Evolutionary conservation across 257 asterid genomes (phyloP).

Genomic region (Coffea canephora): DNA sequence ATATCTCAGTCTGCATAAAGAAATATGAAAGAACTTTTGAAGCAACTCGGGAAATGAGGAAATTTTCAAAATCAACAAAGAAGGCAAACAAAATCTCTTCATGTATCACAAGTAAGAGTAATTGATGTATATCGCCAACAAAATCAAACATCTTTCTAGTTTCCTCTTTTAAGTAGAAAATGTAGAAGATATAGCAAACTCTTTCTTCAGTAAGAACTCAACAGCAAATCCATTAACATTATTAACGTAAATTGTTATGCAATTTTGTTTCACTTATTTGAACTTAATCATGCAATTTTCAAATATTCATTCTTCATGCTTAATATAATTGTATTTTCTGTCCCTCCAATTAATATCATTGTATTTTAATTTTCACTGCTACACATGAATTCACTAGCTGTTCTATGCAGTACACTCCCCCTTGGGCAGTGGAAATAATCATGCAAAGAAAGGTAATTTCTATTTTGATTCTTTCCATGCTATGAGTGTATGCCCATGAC

Average conservation of each 20-base stretch:
- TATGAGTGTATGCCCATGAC: background rate
- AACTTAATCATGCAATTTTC: too few relatives aligned
- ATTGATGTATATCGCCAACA: background rate
- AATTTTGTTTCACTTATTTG: too few relatives aligned
- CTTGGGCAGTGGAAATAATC: too few relatives aligned
- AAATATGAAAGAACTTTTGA: conserved; percentile 10
- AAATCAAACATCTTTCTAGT: background rate
- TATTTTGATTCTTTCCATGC: background rate
- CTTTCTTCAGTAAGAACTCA: background rate
- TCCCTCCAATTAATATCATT: background rate
- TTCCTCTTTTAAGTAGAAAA: background rate
- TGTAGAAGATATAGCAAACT: background rate
- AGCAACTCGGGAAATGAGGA: background rate
- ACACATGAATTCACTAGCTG: background rate
- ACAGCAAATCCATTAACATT: background rate
- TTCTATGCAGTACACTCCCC: background rate
- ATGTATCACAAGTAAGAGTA: too few relatives aligned
- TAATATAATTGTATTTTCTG: too few relatives aligned
- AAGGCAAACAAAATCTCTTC: background rate
- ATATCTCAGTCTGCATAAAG: conserved; percentile 61
- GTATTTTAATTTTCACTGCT: background rate
- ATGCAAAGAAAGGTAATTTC: too few relatives aligned
- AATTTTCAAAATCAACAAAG: background rate
- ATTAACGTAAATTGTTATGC: background rate
- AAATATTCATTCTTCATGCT: too few relatives aligned